Evolutionary conservation across 2,329 filamentous ascomycete species (phyloP), one percentile per base, ranked within the genome.

Genomic region (Cercospora canescens): DNA sequence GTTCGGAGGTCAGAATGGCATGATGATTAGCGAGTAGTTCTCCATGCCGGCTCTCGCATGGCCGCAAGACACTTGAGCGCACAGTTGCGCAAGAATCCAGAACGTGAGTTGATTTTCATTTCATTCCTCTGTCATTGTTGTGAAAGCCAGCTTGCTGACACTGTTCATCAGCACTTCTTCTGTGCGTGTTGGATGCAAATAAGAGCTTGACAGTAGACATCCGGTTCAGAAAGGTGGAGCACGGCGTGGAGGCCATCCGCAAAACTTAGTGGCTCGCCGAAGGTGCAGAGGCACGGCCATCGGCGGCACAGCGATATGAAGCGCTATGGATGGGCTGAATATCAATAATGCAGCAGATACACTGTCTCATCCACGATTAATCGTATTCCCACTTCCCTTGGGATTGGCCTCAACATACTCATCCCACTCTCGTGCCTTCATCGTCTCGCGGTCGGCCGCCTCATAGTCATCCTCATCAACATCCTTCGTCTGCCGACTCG

Each of bases 391-490:
- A 37, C 89, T 87, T 0, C 92, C 92, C 80, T 90, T 92, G 1
- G 93, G 91, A 76, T 99, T 97, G 2, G 90, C 88, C 78, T 99
- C 95, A 28, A 86, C 90, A 76, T 90, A 99, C 76, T 99, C 94
- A 79, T 99, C 95, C 95, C 95, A 99, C 67, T 90, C 89, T 67
- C 95, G 85, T 32, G 94, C 94, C 81, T 98, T 99, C 85, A 95
- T 90, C 4, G 91, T 98, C 80, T 94, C 95, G 62, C 87, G 87
- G 77, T 99, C 95, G 6, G 89, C 92, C 74, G 90, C 92, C n/a
- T 94, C 91, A 67, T 91, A 81, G 76, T 98, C 88, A 77, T 99
- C 95, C 81, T 98, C 95, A 76, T 99, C 91, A 6, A 91, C 86
- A 77, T 93, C 89, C 1, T 89, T 87, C 69, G 85, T 84, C 28